These are phyloP conservation scores for Yarrowia sp. DNA, from an alignment of 805 yeast species.

Conservation along the genomic window DNA sequence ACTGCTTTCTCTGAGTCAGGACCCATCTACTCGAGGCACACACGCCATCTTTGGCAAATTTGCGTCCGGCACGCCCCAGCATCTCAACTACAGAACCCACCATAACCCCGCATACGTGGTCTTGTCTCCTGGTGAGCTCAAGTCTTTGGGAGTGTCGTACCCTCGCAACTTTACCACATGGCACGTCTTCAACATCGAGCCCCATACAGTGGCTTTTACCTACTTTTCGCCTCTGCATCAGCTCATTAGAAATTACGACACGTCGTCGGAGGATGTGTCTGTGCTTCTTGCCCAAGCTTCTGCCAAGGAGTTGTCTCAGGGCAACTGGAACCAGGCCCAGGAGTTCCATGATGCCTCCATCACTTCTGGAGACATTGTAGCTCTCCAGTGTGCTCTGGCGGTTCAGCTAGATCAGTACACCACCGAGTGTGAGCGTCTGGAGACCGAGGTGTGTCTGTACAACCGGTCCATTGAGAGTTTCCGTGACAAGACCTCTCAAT, in stretches of 20 bases:
- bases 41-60: constrained; percentile 4
- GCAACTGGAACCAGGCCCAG: constrained; percentile 36
- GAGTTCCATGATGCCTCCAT: constrained; percentile 34
- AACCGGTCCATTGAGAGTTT: constrained; percentile 30
- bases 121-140: constrained; percentile 26
- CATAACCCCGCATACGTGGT: constrained; percentile 28
- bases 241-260: constrained; percentile 20
- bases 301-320: constrained; percentile 23
- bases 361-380: constrained; percentile 17
- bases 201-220: constrained; percentile 31
- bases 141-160: constrained; percentile 6
- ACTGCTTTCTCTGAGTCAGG: constrained; percentile 14
- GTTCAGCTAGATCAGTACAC: constrained; percentile 34
- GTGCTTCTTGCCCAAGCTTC: constrained; percentile 23
- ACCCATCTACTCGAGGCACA: not conserved
- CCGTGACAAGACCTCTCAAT: constrained; percentile 19
- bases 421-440: constrained; percentile 33
- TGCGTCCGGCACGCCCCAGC: constrained; percentile 9
- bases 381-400: constrained; percentile 20
- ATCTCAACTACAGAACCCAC: constrained; percentile 11
- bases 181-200: constrained; percentile 38
- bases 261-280: constrained; percentile 6
- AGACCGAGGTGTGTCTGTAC: constrained; percentile 23
- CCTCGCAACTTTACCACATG: constrained; percentile 23
- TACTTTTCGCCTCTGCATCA: constrained; percentile 35